phyloP scores from a whole-genome alignment of 164 flowering plant genomes.

The Liquidambar formosana region DNA sequence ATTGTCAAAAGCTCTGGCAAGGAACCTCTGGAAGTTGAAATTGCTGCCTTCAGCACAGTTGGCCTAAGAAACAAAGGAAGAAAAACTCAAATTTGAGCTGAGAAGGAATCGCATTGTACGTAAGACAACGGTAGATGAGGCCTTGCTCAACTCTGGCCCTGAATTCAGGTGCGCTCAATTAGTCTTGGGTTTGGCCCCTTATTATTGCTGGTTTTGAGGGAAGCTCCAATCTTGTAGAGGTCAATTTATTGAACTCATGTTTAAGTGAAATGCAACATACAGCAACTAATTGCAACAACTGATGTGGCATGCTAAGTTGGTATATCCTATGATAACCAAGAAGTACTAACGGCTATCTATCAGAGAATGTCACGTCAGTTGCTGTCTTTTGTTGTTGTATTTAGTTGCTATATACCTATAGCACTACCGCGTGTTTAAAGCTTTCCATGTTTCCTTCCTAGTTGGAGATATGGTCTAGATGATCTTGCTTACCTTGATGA shows the following conservation, averaged over 20 bases:
- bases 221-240: background rate
- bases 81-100: background rate
- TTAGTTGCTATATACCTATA: no score
- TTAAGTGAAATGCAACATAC: no score
- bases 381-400: no score
- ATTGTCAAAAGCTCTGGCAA: constrained; percentile 34
- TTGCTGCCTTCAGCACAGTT: constrained; percentile 10
- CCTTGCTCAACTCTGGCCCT: background rate
- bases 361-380: background rate
- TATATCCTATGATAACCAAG: no score
- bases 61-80: constrained; percentile 7
- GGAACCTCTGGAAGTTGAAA: constrained; percentile 42
- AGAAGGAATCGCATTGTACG: background rate
- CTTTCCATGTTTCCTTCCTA: background rate
- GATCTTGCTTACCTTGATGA: constrained; percentile 27
- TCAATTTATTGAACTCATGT: background rate
- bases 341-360: no score
- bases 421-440: background rate
- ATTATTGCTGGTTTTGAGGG: background rate
- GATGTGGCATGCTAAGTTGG: no score
- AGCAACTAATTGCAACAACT: no score
- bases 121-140: background rate
- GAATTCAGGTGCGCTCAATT: background rate
- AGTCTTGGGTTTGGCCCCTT: background rate
- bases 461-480: constrained; percentile 1